Evolutionary conservation across 176 grass and related monocot species (phyloP).

Genomic region (Oropetium thomaeum): DNA sequence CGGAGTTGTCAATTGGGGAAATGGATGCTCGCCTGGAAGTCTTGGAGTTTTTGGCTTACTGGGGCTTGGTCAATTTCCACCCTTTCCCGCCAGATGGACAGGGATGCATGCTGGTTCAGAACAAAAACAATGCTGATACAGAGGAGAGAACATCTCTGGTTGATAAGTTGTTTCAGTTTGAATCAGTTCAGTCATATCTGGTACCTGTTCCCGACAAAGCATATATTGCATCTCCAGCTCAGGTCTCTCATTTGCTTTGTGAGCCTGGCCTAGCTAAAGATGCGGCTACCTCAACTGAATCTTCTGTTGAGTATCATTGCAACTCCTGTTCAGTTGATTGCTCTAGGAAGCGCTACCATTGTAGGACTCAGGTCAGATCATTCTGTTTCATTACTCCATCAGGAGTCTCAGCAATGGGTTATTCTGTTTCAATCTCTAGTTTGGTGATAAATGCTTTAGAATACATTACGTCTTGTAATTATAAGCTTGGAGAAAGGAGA

Average conservation of each 20-base stretch:
- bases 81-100: slow-evolving; percentile 47
- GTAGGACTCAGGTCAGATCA: slow-evolving; percentile 61
- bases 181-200: slow-evolving; percentile 48
- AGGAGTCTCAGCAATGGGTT: too few relatives aligned
- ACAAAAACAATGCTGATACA: slow-evolving; percentile 24
- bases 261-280: slow-evolving; percentile 36
- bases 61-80: slow-evolving; percentile 85
- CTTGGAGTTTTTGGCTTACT: slow-evolving; percentile 70
- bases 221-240: too few relatives aligned
- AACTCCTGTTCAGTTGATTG: slow-evolving; percentile 91
- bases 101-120: slow-evolving; percentile 35
- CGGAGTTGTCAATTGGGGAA: slow-evolving; percentile 51
- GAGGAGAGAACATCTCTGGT: slow-evolving; percentile 30
- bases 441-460: background rate
- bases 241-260: too few relatives aligned
- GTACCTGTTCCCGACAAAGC: slow-evolving; percentile 36
- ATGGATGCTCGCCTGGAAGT: slow-evolving; percentile 51
- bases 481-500: background rate
- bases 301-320: slow-evolving; percentile 87
- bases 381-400: background rate
- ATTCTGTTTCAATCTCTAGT: too few relatives aligned
- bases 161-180: slow-evolving; percentile 76
- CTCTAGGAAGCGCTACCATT: slow-evolving; percentile 74
- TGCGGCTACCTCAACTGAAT: slow-evolving; percentile 28
- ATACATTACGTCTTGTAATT: background rate